Evolutionary conservation across 225 moss, liverwort and hornwort genomes (phyloP).

Genomic region (Polytrichum formosum): DNA sequence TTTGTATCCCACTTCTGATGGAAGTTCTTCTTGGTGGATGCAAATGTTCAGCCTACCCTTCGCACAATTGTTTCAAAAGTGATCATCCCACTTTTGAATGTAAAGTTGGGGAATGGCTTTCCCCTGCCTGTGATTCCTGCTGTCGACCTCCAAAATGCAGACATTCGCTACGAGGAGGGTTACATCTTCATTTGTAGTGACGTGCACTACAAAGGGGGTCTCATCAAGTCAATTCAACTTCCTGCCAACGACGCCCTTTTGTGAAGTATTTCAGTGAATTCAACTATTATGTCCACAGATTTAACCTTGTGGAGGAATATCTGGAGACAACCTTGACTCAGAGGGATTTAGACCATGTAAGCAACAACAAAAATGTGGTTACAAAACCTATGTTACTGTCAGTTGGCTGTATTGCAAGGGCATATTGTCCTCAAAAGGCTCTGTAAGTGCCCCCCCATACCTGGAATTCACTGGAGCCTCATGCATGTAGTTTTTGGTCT

Average conservation of each 20-base stretch:
- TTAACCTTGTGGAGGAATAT: too few species aligned
- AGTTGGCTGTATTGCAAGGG: too few species aligned
- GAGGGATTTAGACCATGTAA: too few species aligned
- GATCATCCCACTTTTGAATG: conserved; percentile 77
- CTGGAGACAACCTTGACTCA: too few species aligned
- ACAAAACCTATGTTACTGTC: too few species aligned
- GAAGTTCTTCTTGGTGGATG: neutral
- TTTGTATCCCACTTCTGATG: neutral
- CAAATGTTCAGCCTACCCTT: conserved; percentile 62
- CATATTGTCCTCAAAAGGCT: too few species aligned
- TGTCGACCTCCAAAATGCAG: conserved; percentile 68
- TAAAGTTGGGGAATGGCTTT: conserved; percentile 67
- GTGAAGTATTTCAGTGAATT: neutral
- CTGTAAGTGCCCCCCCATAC: too few species aligned
- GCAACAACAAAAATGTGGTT: too few species aligned
- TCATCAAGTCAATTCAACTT: conserved; percentile 11
- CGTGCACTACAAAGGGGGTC: conserved; percentile 69
- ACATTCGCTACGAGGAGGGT: conserved; percentile 83
- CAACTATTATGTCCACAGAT: neutral
- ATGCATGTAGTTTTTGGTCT: too few species aligned
- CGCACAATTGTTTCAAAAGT: conserved; percentile 77
- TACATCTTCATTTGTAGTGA: conserved; percentile 84
- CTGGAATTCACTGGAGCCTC: too few species aligned
- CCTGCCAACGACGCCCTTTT: neutral
- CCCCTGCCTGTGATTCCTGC: conserved; percentile 81